Evolutionary conservation across 1,139 yeast genomes (phyloP).

Genomic region (Citeromyces hawaiiensis): DNA sequence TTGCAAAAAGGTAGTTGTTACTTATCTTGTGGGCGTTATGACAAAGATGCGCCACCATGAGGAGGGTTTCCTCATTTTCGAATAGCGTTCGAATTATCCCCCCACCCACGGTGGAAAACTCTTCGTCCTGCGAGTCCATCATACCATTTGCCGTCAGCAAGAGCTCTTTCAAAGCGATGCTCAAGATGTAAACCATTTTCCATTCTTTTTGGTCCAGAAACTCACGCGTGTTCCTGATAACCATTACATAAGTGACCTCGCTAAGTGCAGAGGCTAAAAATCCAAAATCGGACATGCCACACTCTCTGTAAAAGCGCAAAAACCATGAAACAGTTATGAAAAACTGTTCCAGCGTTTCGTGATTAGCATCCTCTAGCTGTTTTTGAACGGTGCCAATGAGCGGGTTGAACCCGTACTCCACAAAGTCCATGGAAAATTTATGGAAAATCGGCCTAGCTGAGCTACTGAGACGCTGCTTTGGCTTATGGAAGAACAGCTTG

Average conservation of each 20-base stretch:
- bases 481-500: conserved; percentile 27
- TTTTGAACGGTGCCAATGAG: conserved; percentile 20
- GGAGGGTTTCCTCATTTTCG: conserved; percentile 51
- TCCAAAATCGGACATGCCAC: conserved; percentile 62
- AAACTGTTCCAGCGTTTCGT: conserved; percentile 31
- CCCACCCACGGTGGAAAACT: conserved; percentile 20
- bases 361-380: conserved; percentile 6
- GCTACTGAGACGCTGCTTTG: conserved; percentile 24
- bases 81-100: conserved; percentile 28
- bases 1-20: conserved; percentile 44
- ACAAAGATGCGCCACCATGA: conserved; percentile 45
- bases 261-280: conserved; percentile 57
- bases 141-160: background rate
- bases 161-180: background rate
- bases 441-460: conserved; percentile 25
- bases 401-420: conserved; percentile 68
- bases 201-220: conserved; percentile 28
- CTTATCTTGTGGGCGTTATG: conserved; percentile 56
- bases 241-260: conserved; percentile 49
- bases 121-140: conserved; percentile 1
- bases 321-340: conserved; percentile 23
- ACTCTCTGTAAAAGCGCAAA: conserved; percentile 26
- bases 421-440: conserved; percentile 40
- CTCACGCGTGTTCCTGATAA: conserved; percentile 41
- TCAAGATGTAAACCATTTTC: conserved; percentile 15